Evolutionary conservation across 768 basidiomycete genomes (phyloP).

Genomic region (Mycena polygramma): DNA sequence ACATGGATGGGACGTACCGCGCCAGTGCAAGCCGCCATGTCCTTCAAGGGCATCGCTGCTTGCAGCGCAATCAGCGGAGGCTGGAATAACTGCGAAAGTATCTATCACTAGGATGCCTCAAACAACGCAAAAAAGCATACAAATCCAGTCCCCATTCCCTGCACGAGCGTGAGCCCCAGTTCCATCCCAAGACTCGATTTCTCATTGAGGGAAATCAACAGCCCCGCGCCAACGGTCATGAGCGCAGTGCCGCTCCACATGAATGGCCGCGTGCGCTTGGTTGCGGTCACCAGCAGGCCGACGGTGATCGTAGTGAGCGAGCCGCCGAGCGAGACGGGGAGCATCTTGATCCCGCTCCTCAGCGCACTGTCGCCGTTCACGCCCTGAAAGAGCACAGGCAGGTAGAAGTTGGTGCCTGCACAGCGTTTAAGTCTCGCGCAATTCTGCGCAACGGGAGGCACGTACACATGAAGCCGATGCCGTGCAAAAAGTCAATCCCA

Average conservation of each 20-base stretch:
- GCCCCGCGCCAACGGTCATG: slow-evolving; percentile 47
- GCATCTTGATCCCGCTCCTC: slow-evolving; percentile 44
- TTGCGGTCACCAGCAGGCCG: slow-evolving; percentile 45
- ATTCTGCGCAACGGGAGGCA: too few relatives aligned
- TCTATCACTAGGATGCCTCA: too few relatives aligned
- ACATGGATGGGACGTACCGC: slow-evolving; percentile 14
- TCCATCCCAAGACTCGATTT: slow-evolving; percentile 31
- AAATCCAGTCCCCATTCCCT: slow-evolving; percentile 27
- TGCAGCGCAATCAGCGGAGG: slow-evolving; percentile 31
- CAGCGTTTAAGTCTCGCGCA: too few relatives aligned
- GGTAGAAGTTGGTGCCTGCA: slow-evolving; percentile 39
- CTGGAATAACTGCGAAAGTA: slow-evolving; percentile 22
- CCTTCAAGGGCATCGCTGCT: slow-evolving; percentile 32
- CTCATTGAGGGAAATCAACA: slow-evolving; percentile 43
- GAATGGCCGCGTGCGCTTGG: slow-evolving; percentile 46
- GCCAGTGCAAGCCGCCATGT: slow-evolving; percentile 26
- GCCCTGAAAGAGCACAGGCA: slow-evolving; percentile 54
- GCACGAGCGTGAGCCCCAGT: slow-evolving; percentile 23
- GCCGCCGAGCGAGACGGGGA: slow-evolving; percentile 44
- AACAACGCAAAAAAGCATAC: not conserved
- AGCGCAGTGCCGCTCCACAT: slow-evolving; percentile 46
- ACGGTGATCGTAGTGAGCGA: slow-evolving; percentile 47
- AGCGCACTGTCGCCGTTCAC: slow-evolving; percentile 45
- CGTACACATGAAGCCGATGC: slow-evolving; percentile 28
- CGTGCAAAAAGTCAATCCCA: slow-evolving; percentile 19